A percentile compares a stretch with the other conserved stretches of the same genome.
Conservation (phyloP, 1,284 basidiomycete species). For the Termitomyces sp. region DNA sequence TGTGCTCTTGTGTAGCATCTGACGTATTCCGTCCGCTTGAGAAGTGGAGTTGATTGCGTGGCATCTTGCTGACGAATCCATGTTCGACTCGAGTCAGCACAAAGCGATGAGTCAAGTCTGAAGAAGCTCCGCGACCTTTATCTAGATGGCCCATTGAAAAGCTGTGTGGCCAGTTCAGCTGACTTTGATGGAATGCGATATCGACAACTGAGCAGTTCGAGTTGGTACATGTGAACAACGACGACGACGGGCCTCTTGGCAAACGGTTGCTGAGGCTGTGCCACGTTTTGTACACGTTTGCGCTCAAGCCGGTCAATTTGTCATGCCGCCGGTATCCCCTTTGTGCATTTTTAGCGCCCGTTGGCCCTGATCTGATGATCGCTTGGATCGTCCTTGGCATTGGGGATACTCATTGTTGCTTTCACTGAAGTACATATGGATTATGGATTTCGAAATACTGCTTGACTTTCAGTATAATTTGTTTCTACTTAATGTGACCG, state of each 20-base stretch:
- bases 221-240: background rate
- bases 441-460: too few relatives aligned
- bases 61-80: constrained; percentile 1
- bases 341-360: background rate
- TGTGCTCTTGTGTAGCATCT: constrained; percentile 1
- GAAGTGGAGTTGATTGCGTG: background rate
- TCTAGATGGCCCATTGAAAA: background rate
- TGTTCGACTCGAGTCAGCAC: background rate
- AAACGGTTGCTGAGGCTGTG: constrained; percentile 3
- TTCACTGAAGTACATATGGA: too few relatives aligned
- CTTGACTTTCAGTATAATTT: too few relatives aligned
- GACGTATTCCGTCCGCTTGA: background rate
- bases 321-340: constrained; percentile 4
- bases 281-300: constrained; percentile 12
- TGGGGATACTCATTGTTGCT: too few relatives aligned
- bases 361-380: constrained; percentile 3
- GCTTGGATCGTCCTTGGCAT: background rate
- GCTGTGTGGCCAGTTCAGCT: background rate
- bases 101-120: background rate
- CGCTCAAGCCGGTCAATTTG: constrained; percentile 6
- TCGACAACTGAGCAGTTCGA: background rate
- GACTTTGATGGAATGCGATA: background rate
- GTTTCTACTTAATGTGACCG: too few relatives aligned
- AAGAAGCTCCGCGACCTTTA: background rate
- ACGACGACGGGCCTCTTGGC: background rate